Evolutionary conservation across 2,329 filamentous ascomycete genomes (phyloP).

Genomic region (Fusarium euwallaceae): DNA sequence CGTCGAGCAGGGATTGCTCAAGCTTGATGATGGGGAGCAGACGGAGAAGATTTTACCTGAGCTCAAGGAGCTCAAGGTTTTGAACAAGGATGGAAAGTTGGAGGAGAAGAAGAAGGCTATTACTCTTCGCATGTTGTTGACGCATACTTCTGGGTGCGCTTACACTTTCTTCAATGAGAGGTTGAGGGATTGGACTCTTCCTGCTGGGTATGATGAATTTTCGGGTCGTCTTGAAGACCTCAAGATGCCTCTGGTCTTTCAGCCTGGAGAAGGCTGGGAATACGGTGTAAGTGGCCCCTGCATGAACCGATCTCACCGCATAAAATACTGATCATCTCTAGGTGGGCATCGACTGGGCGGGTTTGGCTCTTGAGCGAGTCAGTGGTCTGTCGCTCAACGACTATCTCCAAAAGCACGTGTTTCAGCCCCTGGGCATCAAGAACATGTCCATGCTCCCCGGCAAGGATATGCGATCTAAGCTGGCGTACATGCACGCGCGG

Average conservation of each 20-base stretch:
- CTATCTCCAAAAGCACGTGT: constrained; percentile 63
- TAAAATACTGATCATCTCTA: constrained; percentile 43
- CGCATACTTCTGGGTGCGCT: constrained; percentile 68
- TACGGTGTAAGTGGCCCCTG: constrained; percentile 63
- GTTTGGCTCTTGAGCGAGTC: constrained; percentile 61
- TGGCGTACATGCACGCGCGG: constrained; percentile 70
- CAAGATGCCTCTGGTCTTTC: constrained; percentile 68
- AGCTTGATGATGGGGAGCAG: constrained; percentile 62
- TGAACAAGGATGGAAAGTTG: constrained; percentile 53
- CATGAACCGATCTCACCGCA: not conserved
- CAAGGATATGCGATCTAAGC: constrained; percentile 63
- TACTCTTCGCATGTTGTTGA: constrained; percentile 70
- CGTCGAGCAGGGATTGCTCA: constrained; percentile 64
- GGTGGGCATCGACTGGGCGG: constrained; percentile 67
- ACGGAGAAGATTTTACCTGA: constrained; percentile 64
- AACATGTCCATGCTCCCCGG: constrained; percentile 70
- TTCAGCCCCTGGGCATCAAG: constrained; percentile 60
- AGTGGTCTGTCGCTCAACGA: constrained; percentile 60
- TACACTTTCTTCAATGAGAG: constrained; percentile 68
- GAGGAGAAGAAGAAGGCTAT: constrained; percentile 63
- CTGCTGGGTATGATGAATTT: constrained; percentile 69
- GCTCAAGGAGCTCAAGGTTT: constrained; percentile 61
- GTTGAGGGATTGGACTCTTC: constrained; percentile 61
- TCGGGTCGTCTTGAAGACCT: constrained; percentile 66
- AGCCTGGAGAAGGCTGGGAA: constrained; percentile 73